Base-by-base conservation (phyloP, 2,329 filamentous ascomycete species). In the Colletotrichum incanum region DNA sequence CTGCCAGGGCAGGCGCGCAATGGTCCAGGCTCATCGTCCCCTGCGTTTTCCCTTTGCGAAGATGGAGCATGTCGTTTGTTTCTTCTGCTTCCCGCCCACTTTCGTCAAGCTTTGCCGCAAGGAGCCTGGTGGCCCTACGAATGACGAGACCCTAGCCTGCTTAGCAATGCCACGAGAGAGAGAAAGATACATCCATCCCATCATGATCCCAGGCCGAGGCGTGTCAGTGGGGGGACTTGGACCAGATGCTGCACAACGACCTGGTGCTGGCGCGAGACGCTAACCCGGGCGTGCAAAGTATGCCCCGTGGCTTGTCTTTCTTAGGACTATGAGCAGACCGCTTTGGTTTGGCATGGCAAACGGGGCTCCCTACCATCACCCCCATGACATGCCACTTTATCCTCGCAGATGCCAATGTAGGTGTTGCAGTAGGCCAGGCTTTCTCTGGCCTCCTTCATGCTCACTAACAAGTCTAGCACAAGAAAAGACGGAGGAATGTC, bases 341-440 rank as follows among this genome's bases (percentile, higher is more conserved):
- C 52, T 55, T 4, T 34, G 18, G 31, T 31, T 31, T 55, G 55
- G 23, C 55, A 39, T 28, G 45, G 45, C 8, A 2, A 26, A 49
- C 45, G 20, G 45, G 45, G 9, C 20, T 49, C 8, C 28, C 12
- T 52, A 52, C 23, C 49, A 20, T 52, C 26, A 52, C 49, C 14
- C 23, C 49, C 26, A 23, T 16, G 49, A 5, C 16, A 54, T 34
- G 50, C 3, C 28, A 54, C 28, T 34, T 34, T 34, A 16, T 34
- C 28, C 8, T 34, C 16, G 18, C 18, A 11, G 6, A 45, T 12
- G 20, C 9, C 43, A 62, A 37, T 50, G 28, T 50, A 49, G 34
- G n/a, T 41, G 49, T 28, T 47, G 37, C 64, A 63, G n/a, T 50
- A 55, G 65, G 49, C 58, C 26, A 68, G 65, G 65, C 65, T 55